These are phyloP conservation scores for Candida saitoana DNA, from an alignment of 805 yeast species.

Conservation along the genomic window DNA sequence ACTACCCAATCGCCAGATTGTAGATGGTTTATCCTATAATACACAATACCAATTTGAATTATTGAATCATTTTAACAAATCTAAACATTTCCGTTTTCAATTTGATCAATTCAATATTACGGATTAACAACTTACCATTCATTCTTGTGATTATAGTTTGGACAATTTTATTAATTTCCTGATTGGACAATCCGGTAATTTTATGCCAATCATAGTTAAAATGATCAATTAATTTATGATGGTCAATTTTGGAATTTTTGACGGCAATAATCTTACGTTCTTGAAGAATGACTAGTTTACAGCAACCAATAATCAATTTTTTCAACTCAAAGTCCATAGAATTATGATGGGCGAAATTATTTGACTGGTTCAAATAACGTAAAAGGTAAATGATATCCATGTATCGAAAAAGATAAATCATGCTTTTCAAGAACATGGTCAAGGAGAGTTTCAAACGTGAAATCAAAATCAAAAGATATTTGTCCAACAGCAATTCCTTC, in stretches of 20 bases:
- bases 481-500: constrained; percentile 36
- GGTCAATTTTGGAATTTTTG: constrained; percentile 1
- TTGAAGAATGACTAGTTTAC: constrained; percentile 33
- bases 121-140: constrained; percentile 39
- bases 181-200: constrained; percentile 33
- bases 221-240: constrained; percentile 4
- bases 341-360: constrained; percentile 40
- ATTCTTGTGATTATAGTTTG: constrained; percentile 33
- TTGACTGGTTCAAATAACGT: constrained; percentile 42
- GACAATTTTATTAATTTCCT: constrained; percentile 33
- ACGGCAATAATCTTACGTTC: constrained; percentile 18
- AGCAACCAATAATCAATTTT: constrained; percentile 40
- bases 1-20: background rate
- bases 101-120: constrained; percentile 32
- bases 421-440: constrained; percentile 36
- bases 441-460: constrained; percentile 34
- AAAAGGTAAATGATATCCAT: constrained; percentile 45
- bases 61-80: constrained; percentile 39
- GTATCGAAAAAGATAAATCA: constrained; percentile 41
- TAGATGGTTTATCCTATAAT: background rate
- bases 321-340: constrained; percentile 42
- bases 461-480: constrained; percentile 34
- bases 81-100: constrained; percentile 38
- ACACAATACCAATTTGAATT: constrained; percentile 7
- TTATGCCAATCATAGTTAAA: constrained; percentile 26